Base-by-base conservation (phyloP, 805 yeast genomes). In the Teunomyces aglyptinius region DNA sequence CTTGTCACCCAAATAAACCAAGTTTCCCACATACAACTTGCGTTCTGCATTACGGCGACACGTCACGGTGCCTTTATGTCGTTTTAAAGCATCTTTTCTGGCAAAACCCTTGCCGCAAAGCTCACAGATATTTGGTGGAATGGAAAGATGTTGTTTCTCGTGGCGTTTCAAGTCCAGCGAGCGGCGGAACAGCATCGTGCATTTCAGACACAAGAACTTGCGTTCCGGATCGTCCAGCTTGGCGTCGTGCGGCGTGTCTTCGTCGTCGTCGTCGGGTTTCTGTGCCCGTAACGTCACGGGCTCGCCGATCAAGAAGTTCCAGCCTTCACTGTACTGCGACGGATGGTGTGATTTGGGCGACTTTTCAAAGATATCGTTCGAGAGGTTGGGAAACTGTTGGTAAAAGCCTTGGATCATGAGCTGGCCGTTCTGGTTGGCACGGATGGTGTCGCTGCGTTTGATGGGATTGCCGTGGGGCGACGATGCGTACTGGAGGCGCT, bases 81-180 rank as follows among this genome's bases (percentile, higher is more conserved):
- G 71, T 60, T 86, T 86, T 55, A 86, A 69, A 0, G 94, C 94
- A 65, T 86, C 95, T 56, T 85, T 85, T 41, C 95, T 69, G 1
- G 94, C 92, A 73, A 86, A 86, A 0, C 94, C 91, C 58, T 86
- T 86, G 31, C 88, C 89, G 68, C 95, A 86, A 13, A 73, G 66
- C 5, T 83, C 80, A 64, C 95, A 86, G 40, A 85, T 80, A 58
- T 87, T 84, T 1, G 92, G 91, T 6, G 88, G 78, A 1, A 84
- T 80, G 19, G 82, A 74, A 40, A 84, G 65, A 64, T 86, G 95
- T 36, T 85, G 88, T 58, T 86, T 82, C 55, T 83, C 87, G 58
- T 86, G 94, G 46, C 92, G 73, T 59, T 83, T 82, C 54, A 85
- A 71, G 63, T 85, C 92, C 2, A 84, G 76, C 1, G 86, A 77